Evolutionary conservation across 495 filamentous ascomycete genomes (phyloP).

Genomic region (Daldinia vernicosa): DNA sequence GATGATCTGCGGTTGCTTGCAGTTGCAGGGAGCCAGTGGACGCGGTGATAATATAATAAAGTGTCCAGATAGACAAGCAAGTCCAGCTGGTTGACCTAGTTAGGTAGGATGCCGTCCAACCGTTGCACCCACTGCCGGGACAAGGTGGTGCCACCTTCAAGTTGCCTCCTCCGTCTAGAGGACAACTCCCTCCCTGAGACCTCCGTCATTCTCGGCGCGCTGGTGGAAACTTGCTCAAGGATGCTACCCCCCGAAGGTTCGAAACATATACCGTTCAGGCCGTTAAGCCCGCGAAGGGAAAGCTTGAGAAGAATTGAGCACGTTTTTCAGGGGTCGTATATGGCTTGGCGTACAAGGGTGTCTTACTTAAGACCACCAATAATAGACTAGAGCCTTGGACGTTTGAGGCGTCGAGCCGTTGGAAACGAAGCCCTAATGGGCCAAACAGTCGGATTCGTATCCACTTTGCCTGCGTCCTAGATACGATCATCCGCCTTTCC

Average conservation of each 20-base stretch:
- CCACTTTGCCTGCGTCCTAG: constrained; percentile 32
- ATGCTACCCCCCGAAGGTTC: constrained; percentile 34
- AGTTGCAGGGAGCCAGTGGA: constrained; percentile 12
- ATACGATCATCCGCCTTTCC: not conserved
- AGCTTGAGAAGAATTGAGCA: constrained; percentile 47
- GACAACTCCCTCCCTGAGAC: not conserved
- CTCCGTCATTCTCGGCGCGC: constrained; percentile 15
- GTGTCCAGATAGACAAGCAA: not conserved
- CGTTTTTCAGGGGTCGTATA: constrained; percentile 38
- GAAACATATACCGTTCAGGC: constrained; percentile 25
- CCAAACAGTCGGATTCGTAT: constrained; percentile 19
- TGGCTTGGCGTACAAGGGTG: constrained; percentile 34
- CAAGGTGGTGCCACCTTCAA: constrained; percentile 9
- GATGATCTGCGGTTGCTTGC: constrained; percentile 21
- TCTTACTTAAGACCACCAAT: constrained; percentile 15
- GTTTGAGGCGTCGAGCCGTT: constrained; percentile 29
- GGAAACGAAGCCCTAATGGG: constrained; percentile 30
- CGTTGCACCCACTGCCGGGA: constrained; percentile 26
- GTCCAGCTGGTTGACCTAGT: not conserved
- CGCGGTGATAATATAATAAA: constrained; percentile 29
- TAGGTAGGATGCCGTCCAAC: constrained; percentile 8
- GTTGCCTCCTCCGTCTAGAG: constrained; percentile 1
- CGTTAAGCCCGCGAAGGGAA: constrained; percentile 33
- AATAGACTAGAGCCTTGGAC: constrained; percentile 10
- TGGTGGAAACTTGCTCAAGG: constrained; percentile 36